Base-by-base conservation (phyloP, 495 filamentous ascomycete genomes). In the Lasiosphaeris hirsuta region DNA sequence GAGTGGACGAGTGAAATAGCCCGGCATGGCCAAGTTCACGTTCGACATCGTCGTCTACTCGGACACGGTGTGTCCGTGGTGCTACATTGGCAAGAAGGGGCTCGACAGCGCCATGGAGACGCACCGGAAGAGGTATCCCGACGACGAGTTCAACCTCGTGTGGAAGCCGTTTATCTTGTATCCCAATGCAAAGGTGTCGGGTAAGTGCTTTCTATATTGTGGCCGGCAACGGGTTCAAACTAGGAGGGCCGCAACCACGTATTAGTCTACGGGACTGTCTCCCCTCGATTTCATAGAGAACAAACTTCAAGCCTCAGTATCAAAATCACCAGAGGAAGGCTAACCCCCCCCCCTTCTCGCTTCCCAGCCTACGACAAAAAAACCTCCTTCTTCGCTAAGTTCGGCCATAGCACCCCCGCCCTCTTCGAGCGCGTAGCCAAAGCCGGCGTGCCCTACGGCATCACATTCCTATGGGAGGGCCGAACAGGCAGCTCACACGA, bases 31-130 rank as follows among this genome's bases (percentile, higher is more conserved):
- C 15, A 59, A 64, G 38, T 75, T 90, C 74, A 78, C 79, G 36
- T 50, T 30, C 5, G 34, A 56, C 1, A 87, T 96, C 70, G 83
- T 90, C 43, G 82, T 95, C 54, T 85, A 90, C 49, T 73, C 75
- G 38, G 92, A 96, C 73, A 87, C 84, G 15, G 78, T 94, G 60
- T 96, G 92, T 69, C 90, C 90, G 7, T 90, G 84, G 82, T 96
- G 91, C 75, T 96, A 90, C 69, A 77, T 96, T 47, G 89, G 88
- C 59, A 85, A 87, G 65, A 84, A 84, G 56, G 83, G 85, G 51
- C 81, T 96, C 39, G 78, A 85, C 30, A 69, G 69, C 34, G 90
- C 86, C 33, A 94, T 96, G 54, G 63, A 70, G 7, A 64, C 72
- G 14, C 89, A 88, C 75, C 78, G 76, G 58, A 56, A 70, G 33